These are phyloP conservation scores for Trichoderma arundinaceum DNA, from an alignment of 2,329 filamentous ascomycete species.

Conservation along the genomic window DNA sequence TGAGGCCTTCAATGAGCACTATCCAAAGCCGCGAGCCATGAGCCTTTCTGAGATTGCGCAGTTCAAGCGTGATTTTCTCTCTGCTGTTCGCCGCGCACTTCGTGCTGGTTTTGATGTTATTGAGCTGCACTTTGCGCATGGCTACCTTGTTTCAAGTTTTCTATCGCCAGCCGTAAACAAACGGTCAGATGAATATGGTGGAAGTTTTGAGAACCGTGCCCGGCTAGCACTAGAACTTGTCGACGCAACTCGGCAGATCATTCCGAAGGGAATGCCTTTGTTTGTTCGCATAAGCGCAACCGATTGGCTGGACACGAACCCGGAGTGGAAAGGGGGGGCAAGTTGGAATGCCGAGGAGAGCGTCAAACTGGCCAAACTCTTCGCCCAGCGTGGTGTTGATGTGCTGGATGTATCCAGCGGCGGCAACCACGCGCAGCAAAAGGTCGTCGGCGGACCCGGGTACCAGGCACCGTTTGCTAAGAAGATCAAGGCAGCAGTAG, in stretches of 20 bases:
- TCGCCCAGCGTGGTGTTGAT: slow-evolving; percentile 73
- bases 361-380: slow-evolving; percentile 63
- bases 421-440: slow-evolving; percentile 60
- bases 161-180: slow-evolving; percentile 72
- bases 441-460: slow-evolving; percentile 62
- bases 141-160: slow-evolving; percentile 75
- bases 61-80: slow-evolving; percentile 65
- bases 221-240: slow-evolving; percentile 71
- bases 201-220: slow-evolving; percentile 72
- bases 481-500: slow-evolving; percentile 72
- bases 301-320: slow-evolving; percentile 73
- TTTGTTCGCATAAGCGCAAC: slow-evolving; percentile 76
- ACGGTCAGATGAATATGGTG: slow-evolving; percentile 71
- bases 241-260: slow-evolving; percentile 63
- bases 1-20: slow-evolving; percentile 61
- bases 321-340: slow-evolving; percentile 52
- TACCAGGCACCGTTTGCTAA: slow-evolving; percentile 77
- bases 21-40: slow-evolving; percentile 67
- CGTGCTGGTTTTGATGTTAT: slow-evolving; percentile 70
- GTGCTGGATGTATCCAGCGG: slow-evolving; percentile 75
- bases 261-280: slow-evolving; percentile 72
- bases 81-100: slow-evolving; percentile 61
- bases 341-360: slow-evolving; percentile 73
- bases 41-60: slow-evolving; percentile 66
- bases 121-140: slow-evolving; percentile 76